Evolutionary conservation across 1,139 yeast species (phyloP).

Genomic region (Keqinozyma sinolaborantium): DNA sequence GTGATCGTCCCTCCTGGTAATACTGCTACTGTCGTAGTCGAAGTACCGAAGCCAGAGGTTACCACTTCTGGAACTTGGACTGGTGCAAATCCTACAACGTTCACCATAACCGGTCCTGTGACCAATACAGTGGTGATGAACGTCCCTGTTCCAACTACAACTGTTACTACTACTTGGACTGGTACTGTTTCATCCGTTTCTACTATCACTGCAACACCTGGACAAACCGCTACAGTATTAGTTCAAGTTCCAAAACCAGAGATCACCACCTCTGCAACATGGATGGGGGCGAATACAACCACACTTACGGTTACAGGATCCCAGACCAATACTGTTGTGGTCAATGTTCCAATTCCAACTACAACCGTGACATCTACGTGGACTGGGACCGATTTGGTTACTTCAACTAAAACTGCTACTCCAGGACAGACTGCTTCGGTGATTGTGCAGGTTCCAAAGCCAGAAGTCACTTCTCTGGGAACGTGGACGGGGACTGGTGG

Average conservation of each 20-base stretch:
- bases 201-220: slow-evolving; percentile 6
- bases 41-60: slow-evolving; percentile 3
- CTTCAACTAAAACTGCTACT: slow-evolving; percentile 3
- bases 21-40: slow-evolving; percentile 3
- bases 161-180: slow-evolving; percentile 2
- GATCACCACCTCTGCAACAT: slow-evolving; percentile 2
- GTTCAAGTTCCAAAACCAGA: slow-evolving; percentile 12
- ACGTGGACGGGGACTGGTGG: no score
- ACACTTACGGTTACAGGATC: slow-evolving; percentile 4
- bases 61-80: slow-evolving; percentile 3
- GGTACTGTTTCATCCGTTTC: slow-evolving; percentile 4
- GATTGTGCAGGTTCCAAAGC: slow-evolving; percentile 8
- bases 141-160: no score
- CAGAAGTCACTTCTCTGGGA: slow-evolving; percentile 1
- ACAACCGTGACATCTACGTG: slow-evolving; percentile 9
- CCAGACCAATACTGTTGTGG: slow-evolving; percentile 4
- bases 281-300: no score
- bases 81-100: slow-evolving; percentile 1
- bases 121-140: no score
- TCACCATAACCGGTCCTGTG: slow-evolving; percentile 1
- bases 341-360: slow-evolving; percentile 13
- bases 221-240: slow-evolving; percentile 3
- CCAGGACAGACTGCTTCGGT: slow-evolving; percentile 10
- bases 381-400: slow-evolving; percentile 5
- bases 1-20: slow-evolving; percentile 1